A percentile compares a stretch with the other conserved stretches of the same genome.
phyloP scores from a whole-genome alignment of 805 yeast genomes.

The Lachancea thermotolerans region DNA sequence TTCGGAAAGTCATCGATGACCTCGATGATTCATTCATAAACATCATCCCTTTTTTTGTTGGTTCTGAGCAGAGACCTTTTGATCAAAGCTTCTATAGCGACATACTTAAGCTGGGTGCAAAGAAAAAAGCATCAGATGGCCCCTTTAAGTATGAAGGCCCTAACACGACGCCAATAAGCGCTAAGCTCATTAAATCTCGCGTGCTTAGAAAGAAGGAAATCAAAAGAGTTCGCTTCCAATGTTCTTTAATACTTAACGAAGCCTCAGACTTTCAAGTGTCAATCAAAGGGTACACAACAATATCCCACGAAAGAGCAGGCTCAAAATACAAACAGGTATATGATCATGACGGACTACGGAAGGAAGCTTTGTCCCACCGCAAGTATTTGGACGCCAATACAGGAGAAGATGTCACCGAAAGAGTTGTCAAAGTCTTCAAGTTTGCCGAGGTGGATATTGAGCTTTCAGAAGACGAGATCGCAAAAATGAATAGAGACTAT shows the following conservation, averaged over 20 bases:
- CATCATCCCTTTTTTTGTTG: slow-evolving; percentile 59
- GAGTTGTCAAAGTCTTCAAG: slow-evolving; percentile 34
- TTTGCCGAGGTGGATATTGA: slow-evolving; percentile 43
- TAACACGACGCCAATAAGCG: slow-evolving; percentile 36
- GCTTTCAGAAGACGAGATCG: slow-evolving; percentile 34
- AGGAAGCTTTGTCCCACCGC: slow-evolving; percentile 45
- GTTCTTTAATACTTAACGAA: slow-evolving; percentile 52
- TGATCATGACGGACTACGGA: slow-evolving; percentile 44
- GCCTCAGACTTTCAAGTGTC: slow-evolving; percentile 46
- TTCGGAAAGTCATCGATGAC: slow-evolving; percentile 56
- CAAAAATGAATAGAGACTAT: slow-evolving; percentile 30
- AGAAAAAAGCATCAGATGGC: slow-evolving; percentile 11
- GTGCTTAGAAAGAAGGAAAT: slow-evolving; percentile 56
- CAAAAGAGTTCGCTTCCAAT: slow-evolving; percentile 53
- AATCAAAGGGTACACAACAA: slow-evolving; percentile 64
- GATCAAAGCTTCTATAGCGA: slow-evolving; percentile 46
- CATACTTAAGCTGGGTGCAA: slow-evolving; percentile 35
- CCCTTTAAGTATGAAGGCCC: slow-evolving; percentile 33
- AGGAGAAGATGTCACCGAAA: slow-evolving; percentile 37
- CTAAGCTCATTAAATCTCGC: slow-evolving; percentile 38
- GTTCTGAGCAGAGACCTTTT: slow-evolving; percentile 33
- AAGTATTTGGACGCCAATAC: slow-evolving; percentile 35
- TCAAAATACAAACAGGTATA: slow-evolving; percentile 44
- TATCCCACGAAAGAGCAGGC: slow-evolving; percentile 45
- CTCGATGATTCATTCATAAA: slow-evolving; percentile 46